Percentiles rank a stretch among this genome's conserved stretches.
Conservation (phyloP, 441 rosid genomes). For the Pelargonium citronellum region DNA sequence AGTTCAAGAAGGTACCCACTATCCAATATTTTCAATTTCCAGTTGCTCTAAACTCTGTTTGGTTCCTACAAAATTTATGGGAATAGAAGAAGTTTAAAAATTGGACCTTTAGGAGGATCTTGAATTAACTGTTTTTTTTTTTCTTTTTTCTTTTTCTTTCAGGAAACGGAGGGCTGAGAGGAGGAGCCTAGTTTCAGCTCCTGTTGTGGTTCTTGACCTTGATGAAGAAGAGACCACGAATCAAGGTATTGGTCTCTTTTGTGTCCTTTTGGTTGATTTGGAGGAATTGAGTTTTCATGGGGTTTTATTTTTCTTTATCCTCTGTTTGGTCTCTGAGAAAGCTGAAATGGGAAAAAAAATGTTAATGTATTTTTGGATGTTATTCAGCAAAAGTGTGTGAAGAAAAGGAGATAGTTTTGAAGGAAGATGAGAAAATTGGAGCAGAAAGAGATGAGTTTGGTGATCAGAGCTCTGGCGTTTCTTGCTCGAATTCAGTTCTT, state of each 20-base stretch:
- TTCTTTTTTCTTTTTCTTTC: neutral
- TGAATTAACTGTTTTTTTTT: neutral
- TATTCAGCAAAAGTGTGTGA: slow-evolving; percentile 13
- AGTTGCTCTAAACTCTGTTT: neutral
- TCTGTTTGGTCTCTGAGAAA: neutral
- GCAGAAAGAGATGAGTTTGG: slow-evolving; percentile 24
- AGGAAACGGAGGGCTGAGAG: slow-evolving; percentile 61
- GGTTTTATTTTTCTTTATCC: neutral
- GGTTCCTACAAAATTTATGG: neutral
- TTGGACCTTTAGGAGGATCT: neutral
- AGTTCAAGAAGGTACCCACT: slow-evolving; percentile 59
- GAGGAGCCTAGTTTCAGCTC: slow-evolving; percentile 36
- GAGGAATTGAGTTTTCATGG: neutral
- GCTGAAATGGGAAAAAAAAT: neutral
- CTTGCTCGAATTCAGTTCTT: slow-evolving; percentile 31
- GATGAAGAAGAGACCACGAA: slow-evolving; percentile 44
- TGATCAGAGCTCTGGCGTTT: slow-evolving; percentile 25
- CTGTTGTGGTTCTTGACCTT: slow-evolving; percentile 47
- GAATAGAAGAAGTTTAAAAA: neutral
- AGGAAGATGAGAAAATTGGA: neutral
- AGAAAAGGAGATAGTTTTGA: slow-evolving; percentile 20
- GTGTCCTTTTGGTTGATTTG: slow-evolving; percentile 3
- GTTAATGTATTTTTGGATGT: neutral
- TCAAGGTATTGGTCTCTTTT: slow-evolving; percentile 32
- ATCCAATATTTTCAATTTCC: neutral